phyloP scores from a whole-genome alignment of 2,329 filamentous ascomycete genomes.

The Dactylellina drechsleri region DNA sequence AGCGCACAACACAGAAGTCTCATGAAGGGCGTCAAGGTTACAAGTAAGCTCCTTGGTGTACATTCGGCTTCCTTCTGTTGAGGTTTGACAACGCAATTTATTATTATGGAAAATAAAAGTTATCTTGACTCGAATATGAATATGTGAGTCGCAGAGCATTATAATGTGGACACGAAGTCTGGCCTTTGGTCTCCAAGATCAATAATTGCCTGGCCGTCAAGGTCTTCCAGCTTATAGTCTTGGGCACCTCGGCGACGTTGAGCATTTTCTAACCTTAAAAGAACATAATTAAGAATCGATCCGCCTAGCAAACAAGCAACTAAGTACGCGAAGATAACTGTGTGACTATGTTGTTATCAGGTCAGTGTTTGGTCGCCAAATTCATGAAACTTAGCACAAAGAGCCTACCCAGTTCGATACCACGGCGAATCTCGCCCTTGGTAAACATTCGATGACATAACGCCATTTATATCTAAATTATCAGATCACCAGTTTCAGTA shows the following conservation, averaged over 20 bases:
- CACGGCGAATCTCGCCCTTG: constrained; percentile 40
- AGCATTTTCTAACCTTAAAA: constrained; percentile 75
- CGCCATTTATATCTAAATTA: constrained; percentile 86
- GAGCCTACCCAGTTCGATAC: constrained; percentile 48
- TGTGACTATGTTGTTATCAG: constrained; percentile 69
- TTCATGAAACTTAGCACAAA: not conserved
- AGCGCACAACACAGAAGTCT: too few species aligned
- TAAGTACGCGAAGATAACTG: constrained; percentile 78
- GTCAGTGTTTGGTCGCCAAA: not conserved
- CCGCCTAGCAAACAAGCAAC: constrained; percentile 75
- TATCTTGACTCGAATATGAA: too few species aligned
- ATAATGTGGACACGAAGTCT: constrained; percentile 47
- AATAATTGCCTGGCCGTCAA: constrained; percentile 71
- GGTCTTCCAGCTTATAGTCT: constrained; percentile 73
- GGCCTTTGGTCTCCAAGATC: constrained; percentile 66
- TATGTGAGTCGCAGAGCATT: not conserved
- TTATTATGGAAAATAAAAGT: too few species aligned
- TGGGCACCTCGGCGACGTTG: constrained; percentile 72
- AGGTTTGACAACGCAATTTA: too few species aligned
- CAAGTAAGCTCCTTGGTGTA: too few species aligned
- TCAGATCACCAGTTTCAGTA: not conserved
- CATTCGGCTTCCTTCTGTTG: too few species aligned
- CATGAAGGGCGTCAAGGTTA: too few species aligned
- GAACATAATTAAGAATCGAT: constrained; percentile 71
- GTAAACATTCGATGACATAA: constrained; percentile 68